Conservation (phyloP, 2,329 filamentous ascomycete species). For the Pseudogymnoascus sp. region DNA sequence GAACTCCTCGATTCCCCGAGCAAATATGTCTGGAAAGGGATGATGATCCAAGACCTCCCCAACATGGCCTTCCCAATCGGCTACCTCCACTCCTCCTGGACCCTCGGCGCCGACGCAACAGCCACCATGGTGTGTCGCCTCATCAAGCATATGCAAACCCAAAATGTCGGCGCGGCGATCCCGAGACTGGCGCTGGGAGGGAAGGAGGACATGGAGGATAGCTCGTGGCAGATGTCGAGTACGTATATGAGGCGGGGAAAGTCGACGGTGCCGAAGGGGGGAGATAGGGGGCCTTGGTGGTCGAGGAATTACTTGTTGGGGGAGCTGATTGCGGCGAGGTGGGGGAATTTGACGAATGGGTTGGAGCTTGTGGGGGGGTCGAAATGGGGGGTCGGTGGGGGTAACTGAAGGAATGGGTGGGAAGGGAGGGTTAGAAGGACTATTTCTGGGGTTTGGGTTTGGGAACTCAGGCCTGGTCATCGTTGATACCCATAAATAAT, state of each 20-base stretch:
- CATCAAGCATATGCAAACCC: slow-evolving; percentile 40
- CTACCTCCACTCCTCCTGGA: slow-evolving; percentile 55
- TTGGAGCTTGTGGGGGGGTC: neutral
- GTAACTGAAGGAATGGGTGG: neutral
- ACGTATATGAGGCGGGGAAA: neutral
- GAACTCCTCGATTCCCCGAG: slow-evolving; percentile 33
- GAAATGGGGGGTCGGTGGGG: neutral
- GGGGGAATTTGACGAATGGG: neutral
- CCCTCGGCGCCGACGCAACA: slow-evolving; percentile 49
- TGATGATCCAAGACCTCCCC: slow-evolving; percentile 55
- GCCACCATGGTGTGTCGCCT: slow-evolving; percentile 42
- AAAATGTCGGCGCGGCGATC: slow-evolving; percentile 34
- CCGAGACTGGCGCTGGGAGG: slow-evolving; percentile 35
- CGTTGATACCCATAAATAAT: neutral
- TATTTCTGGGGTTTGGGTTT: neutral
- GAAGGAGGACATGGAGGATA: neutral
- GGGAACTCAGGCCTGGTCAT: neutral
- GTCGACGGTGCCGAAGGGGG: neutral
- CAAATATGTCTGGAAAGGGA: slow-evolving; percentile 48
- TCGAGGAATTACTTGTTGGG: neutral
- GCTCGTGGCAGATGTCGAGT: neutral
- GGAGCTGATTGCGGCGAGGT: neutral
- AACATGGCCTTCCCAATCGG: slow-evolving; percentile 52
- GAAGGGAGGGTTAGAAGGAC: neutral
- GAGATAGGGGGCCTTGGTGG: neutral